A percentile compares a stretch with the other conserved stretches of the same genome.
These are phyloP conservation scores for Boletus subcaerulescens DNA, from an alignment of 768 basidiomycete species.

Conservation along the genomic window DNA sequence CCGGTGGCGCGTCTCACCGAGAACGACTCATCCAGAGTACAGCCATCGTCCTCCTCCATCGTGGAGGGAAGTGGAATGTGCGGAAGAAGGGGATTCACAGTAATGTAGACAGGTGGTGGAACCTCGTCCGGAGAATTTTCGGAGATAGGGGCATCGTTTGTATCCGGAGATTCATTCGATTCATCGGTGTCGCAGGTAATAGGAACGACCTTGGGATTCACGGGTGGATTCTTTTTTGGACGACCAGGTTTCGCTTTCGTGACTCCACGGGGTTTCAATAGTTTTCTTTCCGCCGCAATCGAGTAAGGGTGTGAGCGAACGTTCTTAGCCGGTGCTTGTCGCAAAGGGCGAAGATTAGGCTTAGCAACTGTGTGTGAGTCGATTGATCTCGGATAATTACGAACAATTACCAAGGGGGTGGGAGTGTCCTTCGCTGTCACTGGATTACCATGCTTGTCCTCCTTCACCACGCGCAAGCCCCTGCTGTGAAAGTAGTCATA, in stretches of 20 bases:
- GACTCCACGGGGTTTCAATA: constrained; percentile 26
- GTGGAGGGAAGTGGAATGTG: background rate
- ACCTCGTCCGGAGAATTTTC: constrained; percentile 7
- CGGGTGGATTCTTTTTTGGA: constrained; percentile 22
- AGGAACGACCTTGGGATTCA: constrained; percentile 6
- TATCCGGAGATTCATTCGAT: constrained; percentile 6
- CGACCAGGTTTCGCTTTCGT: constrained; percentile 32
- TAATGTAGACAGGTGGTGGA: constrained; percentile 11
- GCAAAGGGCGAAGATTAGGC: constrained; percentile 32
- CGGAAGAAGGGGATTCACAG: constrained; percentile 30
- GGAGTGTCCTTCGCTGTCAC: constrained; percentile 25
- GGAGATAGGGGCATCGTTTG: constrained; percentile 1
- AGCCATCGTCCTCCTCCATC: constrained; percentile 3
- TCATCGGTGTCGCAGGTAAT: constrained; percentile 8
- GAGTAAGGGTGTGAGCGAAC: constrained; percentile 18
- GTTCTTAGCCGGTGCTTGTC: constrained; percentile 25
- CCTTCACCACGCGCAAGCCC: constrained; percentile 61
- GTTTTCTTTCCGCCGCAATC: constrained; percentile 12
- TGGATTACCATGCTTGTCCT: constrained; percentile 57
- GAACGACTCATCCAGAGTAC: constrained; percentile 22
- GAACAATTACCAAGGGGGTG: constrained; percentile 21
- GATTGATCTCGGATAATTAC: constrained; percentile 12
- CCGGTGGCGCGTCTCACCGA: constrained; percentile 29
- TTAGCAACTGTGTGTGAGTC: constrained; percentile 16
- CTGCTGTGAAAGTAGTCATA: constrained; percentile 76